Percentiles rank a stretch among this genome's conserved stretches.
Conservation (phyloP, 2,329 filamentous ascomycete genomes). For the Hypoxylon sp. region DNA sequence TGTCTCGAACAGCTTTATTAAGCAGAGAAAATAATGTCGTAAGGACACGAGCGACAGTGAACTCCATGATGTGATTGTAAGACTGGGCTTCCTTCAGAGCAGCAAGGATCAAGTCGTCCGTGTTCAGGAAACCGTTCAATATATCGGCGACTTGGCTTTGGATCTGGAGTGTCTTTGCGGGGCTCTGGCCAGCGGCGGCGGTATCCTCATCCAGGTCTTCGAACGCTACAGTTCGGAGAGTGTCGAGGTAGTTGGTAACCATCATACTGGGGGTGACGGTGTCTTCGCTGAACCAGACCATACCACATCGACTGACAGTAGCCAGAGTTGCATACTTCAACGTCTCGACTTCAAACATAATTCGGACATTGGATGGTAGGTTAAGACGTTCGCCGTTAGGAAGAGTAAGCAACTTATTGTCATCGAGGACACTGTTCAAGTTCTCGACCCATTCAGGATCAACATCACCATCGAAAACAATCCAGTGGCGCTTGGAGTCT, state of each 20-base stretch:
- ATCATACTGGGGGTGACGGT: constrained; percentile 94
- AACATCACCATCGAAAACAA: constrained; percentile 98
- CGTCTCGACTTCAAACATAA: constrained; percentile 99
- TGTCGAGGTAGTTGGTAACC: constrained; percentile 88
- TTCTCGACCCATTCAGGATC: constrained; percentile 99
- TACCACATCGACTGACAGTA: constrained; percentile 99
- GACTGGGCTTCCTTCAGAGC: constrained; percentile 77
- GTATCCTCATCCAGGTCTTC: constrained; percentile 96
- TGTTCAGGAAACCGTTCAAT: constrained; percentile 76
- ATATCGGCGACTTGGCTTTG: constrained; percentile 84
- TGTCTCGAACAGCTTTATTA: constrained; percentile 90
- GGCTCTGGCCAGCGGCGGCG: constrained; percentile 76
- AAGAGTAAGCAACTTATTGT: constrained; percentile 96
- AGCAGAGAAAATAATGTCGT: constrained; percentile 94
- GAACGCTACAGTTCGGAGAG: constrained; percentile 82
- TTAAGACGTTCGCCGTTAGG: constrained; percentile 98
- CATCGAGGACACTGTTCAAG: constrained; percentile 97
- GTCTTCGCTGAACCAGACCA: constrained; percentile 99
- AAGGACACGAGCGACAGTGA: constrained; percentile 87
- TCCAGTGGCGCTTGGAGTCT: constrained; percentile 97
- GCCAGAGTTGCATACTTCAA: constrained; percentile 96
- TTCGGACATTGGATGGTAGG: constrained; percentile 90
- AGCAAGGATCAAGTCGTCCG: constrained; percentile 81
- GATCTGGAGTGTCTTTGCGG: constrained; percentile 79
- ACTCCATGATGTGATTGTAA: constrained; percentile 98